Percentiles rank a stretch among this genome's conserved stretches.
These are phyloP conservation scores for Populus alba DNA, from an alignment of 345 rosid genomes.

Conservation along the genomic window DNA sequence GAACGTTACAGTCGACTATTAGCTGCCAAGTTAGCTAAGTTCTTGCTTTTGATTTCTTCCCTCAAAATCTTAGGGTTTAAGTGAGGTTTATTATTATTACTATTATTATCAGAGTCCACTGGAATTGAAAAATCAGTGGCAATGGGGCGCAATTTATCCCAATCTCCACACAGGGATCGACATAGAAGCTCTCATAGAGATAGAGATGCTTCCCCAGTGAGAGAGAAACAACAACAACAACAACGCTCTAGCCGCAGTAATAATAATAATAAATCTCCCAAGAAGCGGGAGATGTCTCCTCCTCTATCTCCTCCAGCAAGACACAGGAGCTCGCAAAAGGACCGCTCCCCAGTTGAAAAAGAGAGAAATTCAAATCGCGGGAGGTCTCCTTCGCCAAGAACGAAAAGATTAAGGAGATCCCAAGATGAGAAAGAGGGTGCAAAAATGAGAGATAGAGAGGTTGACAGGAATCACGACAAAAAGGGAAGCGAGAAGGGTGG, in stretches of 20 bases:
- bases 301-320: slow-evolving; percentile 18
- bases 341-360: not conserved
- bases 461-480: slow-evolving; percentile 39
- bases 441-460: slow-evolving; percentile 46
- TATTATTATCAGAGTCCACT: not conserved
- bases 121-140: not conserved
- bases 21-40: no score
- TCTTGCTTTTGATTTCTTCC: no score
- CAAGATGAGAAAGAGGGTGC: slow-evolving; percentile 50
- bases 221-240: not conserved
- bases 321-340: slow-evolving; percentile 11
- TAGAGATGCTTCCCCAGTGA: not conserved
- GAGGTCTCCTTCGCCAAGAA: slow-evolving; percentile 69
- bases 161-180: not conserved
- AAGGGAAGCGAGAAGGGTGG: slow-evolving; percentile 31
- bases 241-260: slow-evolving; percentile 5
- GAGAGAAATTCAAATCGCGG: slow-evolving; percentile 26
- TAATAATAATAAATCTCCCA: slow-evolving; percentile 41
- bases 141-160: no score
- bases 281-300: slow-evolving; percentile 11
- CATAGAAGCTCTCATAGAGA: not conserved
- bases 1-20: no score
- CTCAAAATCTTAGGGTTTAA: no score
- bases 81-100: no score
- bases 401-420: slow-evolving; percentile 57